phyloP scores from a whole-genome alignment of 805 yeast genomes.

The Candida pini region DNA sequence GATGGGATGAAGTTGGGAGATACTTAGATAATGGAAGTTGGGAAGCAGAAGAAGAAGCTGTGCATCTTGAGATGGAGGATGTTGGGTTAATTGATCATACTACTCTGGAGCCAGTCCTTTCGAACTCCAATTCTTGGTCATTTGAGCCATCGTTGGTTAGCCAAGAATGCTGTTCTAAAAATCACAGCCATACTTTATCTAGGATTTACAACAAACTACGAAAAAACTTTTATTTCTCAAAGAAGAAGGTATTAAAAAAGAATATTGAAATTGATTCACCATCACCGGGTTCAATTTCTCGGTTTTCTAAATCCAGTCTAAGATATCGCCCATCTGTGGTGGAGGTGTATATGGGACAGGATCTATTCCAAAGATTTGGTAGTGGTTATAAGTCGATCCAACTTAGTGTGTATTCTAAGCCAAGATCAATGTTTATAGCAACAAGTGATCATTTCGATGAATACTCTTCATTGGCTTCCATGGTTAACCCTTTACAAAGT shows the following conservation, averaged over 20 bases:
- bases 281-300: no score
- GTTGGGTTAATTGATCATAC: neutral
- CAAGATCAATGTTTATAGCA: slow-evolving; percentile 8
- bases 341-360: slow-evolving; percentile 18
- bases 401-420: no score
- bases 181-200: slow-evolving; percentile 14
- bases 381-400: slow-evolving; percentile 2
- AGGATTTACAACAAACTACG: slow-evolving; percentile 12
- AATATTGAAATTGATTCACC: no score
- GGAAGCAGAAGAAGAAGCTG: no score
- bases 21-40: no score
- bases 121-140: neutral
- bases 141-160: neutral
- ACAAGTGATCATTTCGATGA: slow-evolving; percentile 5
- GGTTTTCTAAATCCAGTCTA: no score
- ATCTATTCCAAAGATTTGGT: slow-evolving; percentile 9
- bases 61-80: slow-evolving; percentile 8
- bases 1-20: slow-evolving; percentile 8
- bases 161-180: neutral
- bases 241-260: neutral
- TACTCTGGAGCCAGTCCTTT: neutral
- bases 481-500: slow-evolving; percentile 16
- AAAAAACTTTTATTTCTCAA: slow-evolving; percentile 9
- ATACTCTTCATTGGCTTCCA: slow-evolving; percentile 17
- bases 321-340: slow-evolving; percentile 18